phyloP scores from a whole-genome alignment of 148 eudicot species.

The Dysphania ambrosioides region DNA sequence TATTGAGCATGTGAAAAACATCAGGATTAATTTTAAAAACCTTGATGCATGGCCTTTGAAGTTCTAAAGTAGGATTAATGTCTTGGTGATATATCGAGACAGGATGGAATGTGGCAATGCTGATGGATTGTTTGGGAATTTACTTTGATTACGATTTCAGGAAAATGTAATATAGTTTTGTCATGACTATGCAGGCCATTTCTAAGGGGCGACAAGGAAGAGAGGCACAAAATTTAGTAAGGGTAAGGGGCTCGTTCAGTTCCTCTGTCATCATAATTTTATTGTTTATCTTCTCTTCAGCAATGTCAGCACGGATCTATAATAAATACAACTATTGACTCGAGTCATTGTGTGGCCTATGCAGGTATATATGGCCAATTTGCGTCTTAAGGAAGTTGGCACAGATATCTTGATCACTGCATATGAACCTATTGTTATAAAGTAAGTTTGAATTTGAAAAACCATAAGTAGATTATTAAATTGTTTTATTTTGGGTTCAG shows the following conservation, averaged over 20 bases:
- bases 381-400: conserved; percentile 82
- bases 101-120: too few species aligned
- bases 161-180: not conserved
- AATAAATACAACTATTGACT: not conserved
- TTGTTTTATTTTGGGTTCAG: not conserved
- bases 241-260: conserved; percentile 34
- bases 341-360: conserved; percentile 14
- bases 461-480: not conserved
- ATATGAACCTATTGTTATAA: conserved; percentile 79
- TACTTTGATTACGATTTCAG: too few species aligned
- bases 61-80: too few species aligned
- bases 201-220: conserved; percentile 96
- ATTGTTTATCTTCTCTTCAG: not conserved
- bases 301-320: not conserved
- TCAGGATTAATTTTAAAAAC: too few species aligned
- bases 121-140: too few species aligned
- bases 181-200: conserved; percentile 54
- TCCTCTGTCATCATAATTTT: not conserved
- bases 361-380: conserved; percentile 87
- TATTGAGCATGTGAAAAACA: too few species aligned
- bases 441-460: conserved; percentile 41
- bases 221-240: conserved; percentile 80
- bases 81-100: too few species aligned
- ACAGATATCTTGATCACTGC: conserved; percentile 80
- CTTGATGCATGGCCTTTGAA: too few species aligned